These are phyloP conservation scores for Cornus suecica DNA, from an alignment of 148 eudicot genomes.

Conservation along the genomic window DNA sequence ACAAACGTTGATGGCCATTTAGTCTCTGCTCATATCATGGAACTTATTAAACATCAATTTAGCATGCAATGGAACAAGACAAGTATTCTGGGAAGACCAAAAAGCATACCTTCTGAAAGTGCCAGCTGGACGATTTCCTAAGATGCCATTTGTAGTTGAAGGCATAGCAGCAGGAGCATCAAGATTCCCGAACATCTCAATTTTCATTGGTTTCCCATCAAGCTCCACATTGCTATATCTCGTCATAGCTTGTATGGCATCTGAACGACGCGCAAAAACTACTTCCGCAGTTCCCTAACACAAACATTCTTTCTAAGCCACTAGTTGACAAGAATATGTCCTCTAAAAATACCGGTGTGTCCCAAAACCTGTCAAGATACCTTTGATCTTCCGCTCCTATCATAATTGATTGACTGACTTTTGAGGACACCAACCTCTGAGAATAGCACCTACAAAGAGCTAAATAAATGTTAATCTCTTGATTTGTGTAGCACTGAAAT, in stretches of 20 bases:
- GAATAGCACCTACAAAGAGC: constrained; percentile 37
- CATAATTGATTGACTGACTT: constrained; percentile 39
- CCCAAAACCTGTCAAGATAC: constrained; percentile 19
- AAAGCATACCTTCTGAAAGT: constrained; percentile 25
- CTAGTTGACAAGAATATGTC: background rate
- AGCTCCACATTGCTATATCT: constrained; percentile 40
- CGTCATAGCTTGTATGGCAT: constrained; percentile 41
- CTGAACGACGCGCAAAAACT: constrained; percentile 31
- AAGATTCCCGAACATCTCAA: constrained; percentile 42
- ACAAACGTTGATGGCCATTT: background rate
- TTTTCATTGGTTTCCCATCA: constrained; percentile 44
- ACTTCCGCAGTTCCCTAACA: constrained; percentile 53
- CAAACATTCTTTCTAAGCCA: constrained; percentile 11
- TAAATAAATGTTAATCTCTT: background rate
- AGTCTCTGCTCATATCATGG: background rate
- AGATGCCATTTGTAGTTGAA: constrained; percentile 19
- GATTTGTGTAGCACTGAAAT: background rate
- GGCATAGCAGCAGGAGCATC: constrained; percentile 27
- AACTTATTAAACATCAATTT: background rate
- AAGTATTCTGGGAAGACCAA: background rate
- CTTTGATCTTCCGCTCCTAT: constrained; percentile 44
- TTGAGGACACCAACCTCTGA: constrained; percentile 47
- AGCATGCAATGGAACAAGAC: background rate
- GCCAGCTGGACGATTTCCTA: constrained; percentile 23
- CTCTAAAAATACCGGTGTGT: constrained; percentile 10